Percentiles rank a stretch among this genome's conserved stretches.
Evolutionary conservation across 805 yeast genomes (phyloP).

Genomic region (Kregervanrija fluxuum): DNA sequence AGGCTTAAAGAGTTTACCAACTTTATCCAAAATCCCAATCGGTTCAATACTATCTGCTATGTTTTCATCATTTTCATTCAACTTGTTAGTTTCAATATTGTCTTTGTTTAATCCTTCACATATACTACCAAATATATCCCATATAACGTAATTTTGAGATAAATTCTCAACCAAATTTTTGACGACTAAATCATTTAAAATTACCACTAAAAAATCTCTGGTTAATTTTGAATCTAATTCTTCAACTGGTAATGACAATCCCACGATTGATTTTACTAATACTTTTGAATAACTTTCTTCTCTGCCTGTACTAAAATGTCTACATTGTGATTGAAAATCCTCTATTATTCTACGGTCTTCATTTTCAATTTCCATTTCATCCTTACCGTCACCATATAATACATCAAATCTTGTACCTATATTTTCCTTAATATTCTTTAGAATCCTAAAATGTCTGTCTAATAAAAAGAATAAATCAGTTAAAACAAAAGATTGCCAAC

Average conservation of each 20-base stretch:
- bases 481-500: too few relatives aligned
- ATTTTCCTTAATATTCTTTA: slow-evolving; percentile 5
- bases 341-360: background rate
- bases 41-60: too few relatives aligned
- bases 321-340: background rate
- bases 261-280: slow-evolving; percentile 29
- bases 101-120: slow-evolving; percentile 4
- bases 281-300: slow-evolving; percentile 31
- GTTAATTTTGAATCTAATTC: slow-evolving; percentile 34
- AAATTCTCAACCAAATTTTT: slow-evolving; percentile 36
- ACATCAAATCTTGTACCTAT: slow-evolving; percentile 12
- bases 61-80: too few relatives aligned
- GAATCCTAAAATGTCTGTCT: slow-evolving; percentile 20
- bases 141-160: slow-evolving; percentile 44
- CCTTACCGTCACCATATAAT: background rate
- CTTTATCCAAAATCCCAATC: too few relatives aligned
- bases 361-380: background rate
- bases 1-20: too few relatives aligned
- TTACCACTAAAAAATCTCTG: slow-evolving; percentile 29
- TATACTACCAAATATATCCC: slow-evolving; percentile 32
- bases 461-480: slow-evolving; percentile 34
- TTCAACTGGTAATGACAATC: slow-evolving; percentile 33
- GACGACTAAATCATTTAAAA: slow-evolving; percentile 37
- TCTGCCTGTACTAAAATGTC: background rate
- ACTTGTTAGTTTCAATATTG: too few relatives aligned